A percentile compares a stretch with the other conserved stretches of the same genome.
These are phyloP conservation scores for Zasmidium cellare DNA, from an alignment of 2,329 filamentous ascomycete species.

Conservation along the genomic window DNA sequence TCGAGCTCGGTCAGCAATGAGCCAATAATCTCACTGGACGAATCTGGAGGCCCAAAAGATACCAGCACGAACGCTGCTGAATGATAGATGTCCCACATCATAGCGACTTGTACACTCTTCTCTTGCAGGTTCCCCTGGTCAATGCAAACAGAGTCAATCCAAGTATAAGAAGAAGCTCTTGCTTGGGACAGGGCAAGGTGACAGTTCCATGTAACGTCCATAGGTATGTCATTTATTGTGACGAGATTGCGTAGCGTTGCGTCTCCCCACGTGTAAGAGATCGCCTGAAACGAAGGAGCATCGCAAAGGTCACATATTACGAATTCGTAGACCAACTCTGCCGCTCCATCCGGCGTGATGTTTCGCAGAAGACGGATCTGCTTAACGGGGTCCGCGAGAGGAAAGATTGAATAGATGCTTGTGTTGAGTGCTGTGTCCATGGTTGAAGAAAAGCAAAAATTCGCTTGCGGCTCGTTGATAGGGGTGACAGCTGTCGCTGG, in stretches of 20 bases:
- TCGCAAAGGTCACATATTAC: neutral
- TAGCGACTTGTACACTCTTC: conserved; percentile 6
- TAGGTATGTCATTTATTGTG: neutral
- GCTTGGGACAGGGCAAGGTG: conserved; percentile 4
- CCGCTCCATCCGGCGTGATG: neutral
- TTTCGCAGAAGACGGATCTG: neutral
- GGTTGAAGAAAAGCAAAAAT: no score
- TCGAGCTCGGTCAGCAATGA: neutral
- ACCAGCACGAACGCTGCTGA: neutral
- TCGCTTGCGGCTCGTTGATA: no score
- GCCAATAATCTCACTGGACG: neutral
- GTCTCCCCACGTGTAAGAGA: conserved; percentile 5
- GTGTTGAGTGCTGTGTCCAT: no score
- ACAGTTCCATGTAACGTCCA: conserved; percentile 3
- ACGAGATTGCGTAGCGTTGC: neutral
- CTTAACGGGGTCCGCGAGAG: neutral
- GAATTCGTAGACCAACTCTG: neutral
- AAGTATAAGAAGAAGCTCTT: neutral
- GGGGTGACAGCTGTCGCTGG: no score
- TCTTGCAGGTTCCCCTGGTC: conserved; percentile 2
- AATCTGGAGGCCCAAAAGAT: neutral
- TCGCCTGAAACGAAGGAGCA: neutral
- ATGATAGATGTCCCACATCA: conserved; percentile 3
- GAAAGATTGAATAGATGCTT: neutral
- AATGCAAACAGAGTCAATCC: conserved; percentile 9